Evolutionary conservation across 2,329 filamentous ascomycete species (phyloP).

Genomic region (Aspergillus clavatus): DNA sequence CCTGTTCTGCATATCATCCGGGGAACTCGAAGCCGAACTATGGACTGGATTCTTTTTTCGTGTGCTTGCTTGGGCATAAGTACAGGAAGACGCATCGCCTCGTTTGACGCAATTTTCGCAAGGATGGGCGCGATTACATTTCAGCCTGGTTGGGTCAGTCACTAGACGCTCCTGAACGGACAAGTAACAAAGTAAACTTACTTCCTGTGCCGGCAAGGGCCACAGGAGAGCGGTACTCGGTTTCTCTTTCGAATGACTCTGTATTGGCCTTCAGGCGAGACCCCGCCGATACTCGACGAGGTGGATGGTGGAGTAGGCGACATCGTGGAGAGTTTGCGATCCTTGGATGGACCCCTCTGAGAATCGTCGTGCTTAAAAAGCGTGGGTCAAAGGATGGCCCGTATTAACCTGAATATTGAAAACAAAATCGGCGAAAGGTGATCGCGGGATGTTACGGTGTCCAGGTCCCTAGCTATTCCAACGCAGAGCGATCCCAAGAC

Average conservation of each 20-base stretch:
- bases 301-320: slow-evolving; percentile 47
- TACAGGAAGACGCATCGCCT: slow-evolving; percentile 73
- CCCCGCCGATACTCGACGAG: slow-evolving; percentile 66
- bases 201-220: slow-evolving; percentile 88
- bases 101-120: slow-evolving; percentile 94
- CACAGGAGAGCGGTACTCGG: slow-evolving; percentile 84
- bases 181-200: slow-evolving; percentile 41
- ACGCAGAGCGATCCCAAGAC: too few species aligned
- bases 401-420: too few species aligned
- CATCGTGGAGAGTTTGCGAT: slow-evolving; percentile 31
- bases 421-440: too few species aligned
- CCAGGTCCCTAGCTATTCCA: too few species aligned
- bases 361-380: not conserved
- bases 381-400: too few species aligned
- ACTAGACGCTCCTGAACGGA: slow-evolving; percentile 3
- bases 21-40: slow-evolving; percentile 57
- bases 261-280: slow-evolving; percentile 81
- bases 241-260: slow-evolving; percentile 89
- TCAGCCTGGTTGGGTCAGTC: slow-evolving; percentile 52
- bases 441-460: too few species aligned
- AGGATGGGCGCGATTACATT: slow-evolving; percentile 87
- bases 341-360: not conserved
- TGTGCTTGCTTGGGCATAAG: slow-evolving; percentile 65
- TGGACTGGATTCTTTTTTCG: slow-evolving; percentile 64
- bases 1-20: slow-evolving; percentile 97